Conservation (phyloP, 139 green algal species). For the Zygnema circumcarinatum region DNA sequence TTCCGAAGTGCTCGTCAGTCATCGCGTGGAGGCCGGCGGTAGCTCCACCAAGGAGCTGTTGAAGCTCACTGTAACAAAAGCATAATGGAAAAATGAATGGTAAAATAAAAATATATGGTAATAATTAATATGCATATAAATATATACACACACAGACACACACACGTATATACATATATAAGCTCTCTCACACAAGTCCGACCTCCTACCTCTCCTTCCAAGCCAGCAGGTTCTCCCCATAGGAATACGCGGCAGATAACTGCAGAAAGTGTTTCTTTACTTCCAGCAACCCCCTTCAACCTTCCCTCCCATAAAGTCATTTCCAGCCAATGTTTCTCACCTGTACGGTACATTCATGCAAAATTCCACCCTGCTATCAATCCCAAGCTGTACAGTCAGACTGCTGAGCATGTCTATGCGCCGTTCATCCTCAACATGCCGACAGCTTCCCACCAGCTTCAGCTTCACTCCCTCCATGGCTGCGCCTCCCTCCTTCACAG, state of each 20-base stretch:
- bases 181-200: too few relatives aligned
- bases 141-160: background rate
- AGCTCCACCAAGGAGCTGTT: constrained; percentile 77
- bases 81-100: constrained; percentile 50
- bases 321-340: too few relatives aligned
- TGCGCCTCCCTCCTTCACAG: constrained; percentile 10
- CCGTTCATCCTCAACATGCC: constrained; percentile 43
- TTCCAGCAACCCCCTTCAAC: too few relatives aligned
- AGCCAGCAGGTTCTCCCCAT: too few relatives aligned
- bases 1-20: constrained; percentile 98
- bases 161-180: background rate
- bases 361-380: constrained; percentile 65
- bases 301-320: too few relatives aligned
- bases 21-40: constrained; percentile 94
- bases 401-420: constrained; percentile 23
- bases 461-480: constrained; percentile 19
- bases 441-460: constrained; percentile 48
- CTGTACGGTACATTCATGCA: constrained; percentile 72
- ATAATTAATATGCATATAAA: background rate
- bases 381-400: constrained; percentile 39
- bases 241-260: too few relatives aligned
- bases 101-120: background rate
- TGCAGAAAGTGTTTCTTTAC: too few relatives aligned
- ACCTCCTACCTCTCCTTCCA: too few relatives aligned
- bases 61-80: constrained; percentile 68